These are phyloP conservation scores for Barnettozyma populi DNA, from an alignment of 805 yeast species.

Conservation along the genomic window DNA sequence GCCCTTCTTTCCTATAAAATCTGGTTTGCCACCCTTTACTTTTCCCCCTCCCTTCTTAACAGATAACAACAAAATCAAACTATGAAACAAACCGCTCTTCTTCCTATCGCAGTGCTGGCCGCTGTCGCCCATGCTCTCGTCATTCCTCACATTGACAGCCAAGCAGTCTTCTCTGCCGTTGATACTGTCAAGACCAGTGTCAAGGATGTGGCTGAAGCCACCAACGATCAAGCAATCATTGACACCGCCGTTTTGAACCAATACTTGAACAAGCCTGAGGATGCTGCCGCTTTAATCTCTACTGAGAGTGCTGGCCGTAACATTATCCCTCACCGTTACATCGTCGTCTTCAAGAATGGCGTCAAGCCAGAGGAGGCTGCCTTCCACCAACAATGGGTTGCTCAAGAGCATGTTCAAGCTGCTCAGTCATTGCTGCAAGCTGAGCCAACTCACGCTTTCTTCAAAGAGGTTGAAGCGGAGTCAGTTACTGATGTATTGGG, in stretches of 20 bases:
- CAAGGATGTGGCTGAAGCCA: conserved; percentile 13
- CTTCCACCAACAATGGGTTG: conserved; percentile 66
- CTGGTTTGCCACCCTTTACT: neutral
- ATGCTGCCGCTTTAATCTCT: conserved; percentile 43
- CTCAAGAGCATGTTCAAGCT: conserved; percentile 43
- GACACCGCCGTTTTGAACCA: conserved; percentile 14
- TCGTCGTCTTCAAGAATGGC: conserved; percentile 74
- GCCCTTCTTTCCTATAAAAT: neutral
- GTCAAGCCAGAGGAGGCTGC: conserved; percentile 46
- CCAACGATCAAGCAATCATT: conserved; percentile 14
- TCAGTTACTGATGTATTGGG: conserved; percentile 32
- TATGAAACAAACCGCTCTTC: conserved; percentile 22
- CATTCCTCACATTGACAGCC: conserved; percentile 49
- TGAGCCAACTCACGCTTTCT: conserved; percentile 34
- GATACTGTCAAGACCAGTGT: conserved; percentile 7
- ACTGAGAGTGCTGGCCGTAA: conserved; percentile 39
- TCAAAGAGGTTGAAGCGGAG: conserved; percentile 27
- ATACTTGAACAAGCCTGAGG: conserved; percentile 14
- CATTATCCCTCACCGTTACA: conserved; percentile 69
- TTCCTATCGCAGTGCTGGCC: conserved; percentile 32
- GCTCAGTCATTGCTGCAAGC: conserved; percentile 32
- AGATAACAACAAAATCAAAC: neutral
- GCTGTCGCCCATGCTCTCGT: conserved; percentile 48
- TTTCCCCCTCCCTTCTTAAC: neutral
- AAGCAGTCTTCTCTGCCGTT: conserved; percentile 31